A percentile compares a stretch with the other conserved stretches of the same genome.
These are phyloP conservation scores for Suillus luteus DNA, from an alignment of 768 basidiomycete species.

Conservation along the genomic window DNA sequence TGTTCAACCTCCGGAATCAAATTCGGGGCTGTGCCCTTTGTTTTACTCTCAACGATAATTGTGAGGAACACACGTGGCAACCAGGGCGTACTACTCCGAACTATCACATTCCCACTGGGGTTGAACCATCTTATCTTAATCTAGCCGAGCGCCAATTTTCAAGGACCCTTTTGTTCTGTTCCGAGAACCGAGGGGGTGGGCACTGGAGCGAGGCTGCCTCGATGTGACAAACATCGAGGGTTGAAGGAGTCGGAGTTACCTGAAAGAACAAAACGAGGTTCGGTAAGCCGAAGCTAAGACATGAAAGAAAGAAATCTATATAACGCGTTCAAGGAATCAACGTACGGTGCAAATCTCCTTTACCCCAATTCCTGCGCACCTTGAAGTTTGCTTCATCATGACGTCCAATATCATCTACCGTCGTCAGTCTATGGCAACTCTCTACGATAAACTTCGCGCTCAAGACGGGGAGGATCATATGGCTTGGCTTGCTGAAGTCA, in stretches of 20 bases:
- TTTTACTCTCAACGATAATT: not conserved
- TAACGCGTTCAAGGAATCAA: slow-evolving; percentile 18
- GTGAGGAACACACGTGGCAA: slow-evolving; percentile 21
- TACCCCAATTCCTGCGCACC: not conserved
- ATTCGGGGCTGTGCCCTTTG: slow-evolving; percentile 5
- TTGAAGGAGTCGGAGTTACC: slow-evolving; percentile 36
- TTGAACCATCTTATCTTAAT: slow-evolving; percentile 15
- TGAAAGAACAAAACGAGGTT: slow-evolving; percentile 44
- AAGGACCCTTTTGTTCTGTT: slow-evolving; percentile 18
- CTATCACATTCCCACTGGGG: slow-evolving; percentile 34
- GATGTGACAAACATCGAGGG: slow-evolving; percentile 38
- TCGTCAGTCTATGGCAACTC: slow-evolving; percentile 39
- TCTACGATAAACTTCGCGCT: slow-evolving; percentile 36
- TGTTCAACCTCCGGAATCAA: not conserved
- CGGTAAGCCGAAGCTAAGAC: slow-evolving; percentile 41
- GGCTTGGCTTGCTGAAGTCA: slow-evolving; percentile 29
- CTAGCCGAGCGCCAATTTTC: slow-evolving; percentile 7
- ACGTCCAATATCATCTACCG: slow-evolving; percentile 34
- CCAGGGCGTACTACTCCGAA: slow-evolving; percentile 22
- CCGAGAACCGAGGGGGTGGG: slow-evolving; percentile 22
- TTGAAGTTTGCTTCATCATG: slow-evolving; percentile 20
- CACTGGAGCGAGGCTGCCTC: slow-evolving; percentile 38
- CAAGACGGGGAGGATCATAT: slow-evolving; percentile 38
- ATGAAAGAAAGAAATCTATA: slow-evolving; percentile 42
- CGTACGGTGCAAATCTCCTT: slow-evolving; percentile 4